Evolutionary conservation across 2,329 filamentous ascomycete genomes (phyloP).

Genomic region (Fusarium palustre): DNA sequence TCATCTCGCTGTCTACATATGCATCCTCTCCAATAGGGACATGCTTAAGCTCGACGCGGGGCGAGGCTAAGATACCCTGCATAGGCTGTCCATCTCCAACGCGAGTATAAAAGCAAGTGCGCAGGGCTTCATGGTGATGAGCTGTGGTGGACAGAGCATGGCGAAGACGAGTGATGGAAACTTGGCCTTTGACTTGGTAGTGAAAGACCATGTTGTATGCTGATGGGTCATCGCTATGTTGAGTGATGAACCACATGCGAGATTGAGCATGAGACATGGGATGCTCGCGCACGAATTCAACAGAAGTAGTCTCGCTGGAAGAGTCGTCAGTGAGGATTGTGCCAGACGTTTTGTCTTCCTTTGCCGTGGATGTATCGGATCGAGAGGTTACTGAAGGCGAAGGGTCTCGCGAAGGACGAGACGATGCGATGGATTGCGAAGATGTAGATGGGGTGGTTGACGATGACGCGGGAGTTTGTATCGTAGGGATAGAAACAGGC

Average conservation of each 20-base stretch:
- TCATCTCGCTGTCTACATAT: background rate
- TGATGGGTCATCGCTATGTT: background rate
- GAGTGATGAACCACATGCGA: slow-evolving; percentile 1
- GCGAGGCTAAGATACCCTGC: background rate
- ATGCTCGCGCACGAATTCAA: background rate
- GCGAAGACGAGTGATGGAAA: background rate
- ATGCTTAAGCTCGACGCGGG: background rate
- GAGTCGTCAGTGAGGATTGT: background rate
- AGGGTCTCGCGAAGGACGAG: background rate
- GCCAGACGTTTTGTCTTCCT: background rate
- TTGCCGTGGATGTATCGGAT: background rate
- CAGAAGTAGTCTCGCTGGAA: background rate
- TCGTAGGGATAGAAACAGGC: background rate
- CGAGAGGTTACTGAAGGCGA: background rate
- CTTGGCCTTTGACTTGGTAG: background rate
- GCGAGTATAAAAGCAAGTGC: background rate
- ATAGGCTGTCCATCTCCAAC: background rate
- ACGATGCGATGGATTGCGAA: background rate
- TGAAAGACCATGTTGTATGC: background rate
- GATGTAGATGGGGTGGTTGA: background rate
- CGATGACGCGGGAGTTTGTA: background rate
- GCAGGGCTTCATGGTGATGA: background rate
- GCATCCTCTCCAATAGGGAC: too few relatives aligned
- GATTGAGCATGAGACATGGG: background rate
- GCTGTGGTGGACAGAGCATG: background rate